Evolutionary conservation across 208 protist genomes (phyloP).

Genomic region (Leishmania braziliensis): DNA sequence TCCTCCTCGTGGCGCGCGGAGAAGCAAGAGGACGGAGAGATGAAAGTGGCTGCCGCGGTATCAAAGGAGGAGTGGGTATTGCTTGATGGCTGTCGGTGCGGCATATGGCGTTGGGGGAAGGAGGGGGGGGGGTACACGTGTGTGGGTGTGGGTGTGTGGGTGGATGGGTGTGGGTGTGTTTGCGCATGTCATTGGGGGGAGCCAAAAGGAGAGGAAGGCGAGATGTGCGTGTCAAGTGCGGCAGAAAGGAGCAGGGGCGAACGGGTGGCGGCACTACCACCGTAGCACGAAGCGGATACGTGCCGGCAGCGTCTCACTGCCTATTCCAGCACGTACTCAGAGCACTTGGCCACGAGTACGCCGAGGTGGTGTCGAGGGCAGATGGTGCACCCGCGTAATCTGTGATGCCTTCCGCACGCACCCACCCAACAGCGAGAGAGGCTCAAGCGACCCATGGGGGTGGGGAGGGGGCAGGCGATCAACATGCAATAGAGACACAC

Average conservation of each 20-base stretch:
- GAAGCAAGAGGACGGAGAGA: too few relatives aligned
- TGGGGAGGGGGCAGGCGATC: not conserved
- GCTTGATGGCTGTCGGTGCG: not conserved
- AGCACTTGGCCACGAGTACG: not conserved
- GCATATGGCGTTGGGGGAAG: not conserved
- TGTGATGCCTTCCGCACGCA: not conserved
- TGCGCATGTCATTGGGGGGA: not conserved
- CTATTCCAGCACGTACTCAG: not conserved
- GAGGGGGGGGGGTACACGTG: not conserved
- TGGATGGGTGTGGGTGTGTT: not conserved
- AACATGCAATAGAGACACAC: not conserved
- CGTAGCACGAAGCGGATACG: not conserved
- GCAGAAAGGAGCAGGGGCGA: not conserved
- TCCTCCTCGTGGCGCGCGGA: conserved; percentile 28
- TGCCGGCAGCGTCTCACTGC: not conserved
- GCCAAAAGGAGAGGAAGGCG: not conserved
- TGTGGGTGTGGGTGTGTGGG: not conserved
- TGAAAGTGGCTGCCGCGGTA: not conserved
- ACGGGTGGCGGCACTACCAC: not conserved
- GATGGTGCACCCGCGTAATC: not conserved
- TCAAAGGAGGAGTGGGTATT: not conserved
- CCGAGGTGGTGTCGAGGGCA: not conserved
- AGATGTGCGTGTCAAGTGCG: not conserved
- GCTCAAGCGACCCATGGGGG: not conserved
- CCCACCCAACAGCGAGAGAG: not conserved